Percentiles rank a stretch among this genome's conserved stretches.
These are phyloP conservation scores for Cucumis variabilis DNA, from an alignment of 331 rosid species.

Conservation along the genomic window DNA sequence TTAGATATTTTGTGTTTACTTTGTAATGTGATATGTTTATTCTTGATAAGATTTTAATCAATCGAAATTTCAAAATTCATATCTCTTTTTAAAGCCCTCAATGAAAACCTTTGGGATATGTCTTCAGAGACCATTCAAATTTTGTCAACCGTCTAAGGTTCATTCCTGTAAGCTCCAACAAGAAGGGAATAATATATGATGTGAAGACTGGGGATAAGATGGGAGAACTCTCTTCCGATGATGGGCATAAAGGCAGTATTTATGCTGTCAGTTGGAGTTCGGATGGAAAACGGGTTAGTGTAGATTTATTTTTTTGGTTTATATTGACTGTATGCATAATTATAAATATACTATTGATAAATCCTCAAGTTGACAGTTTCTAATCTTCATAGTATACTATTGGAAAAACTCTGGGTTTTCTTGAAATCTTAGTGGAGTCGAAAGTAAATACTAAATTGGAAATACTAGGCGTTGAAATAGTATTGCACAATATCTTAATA, in stretches of 20 bases:
- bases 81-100: not conserved
- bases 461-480: not conserved
- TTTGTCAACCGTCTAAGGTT: constrained; percentile 90
- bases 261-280: constrained; percentile 98
- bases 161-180: constrained; percentile 87
- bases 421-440: not conserved
- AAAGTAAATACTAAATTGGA: constrained; percentile 7
- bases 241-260: constrained; percentile 92
- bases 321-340: not conserved
- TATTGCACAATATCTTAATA: not conserved
- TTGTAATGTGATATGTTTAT: not conserved
- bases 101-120: constrained; percentile 34
- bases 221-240: constrained; percentile 92
- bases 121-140: constrained; percentile 92
- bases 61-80: not conserved
- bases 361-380: not conserved
- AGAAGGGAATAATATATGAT: constrained; percentile 80
- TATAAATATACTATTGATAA: not conserved
- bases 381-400: not conserved
- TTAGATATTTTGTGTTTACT: constrained; percentile 13
- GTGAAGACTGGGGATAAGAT: constrained; percentile 87
- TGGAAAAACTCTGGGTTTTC: not conserved
- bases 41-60: not conserved
- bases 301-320: not conserved
- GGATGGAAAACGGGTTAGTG: constrained; percentile 82